A percentile compares a stretch with the other conserved stretches of the same genome.
Conservation (phyloP, 2,329 filamentous ascomycete genomes). For the Pseudogymnoascus sp. region DNA sequence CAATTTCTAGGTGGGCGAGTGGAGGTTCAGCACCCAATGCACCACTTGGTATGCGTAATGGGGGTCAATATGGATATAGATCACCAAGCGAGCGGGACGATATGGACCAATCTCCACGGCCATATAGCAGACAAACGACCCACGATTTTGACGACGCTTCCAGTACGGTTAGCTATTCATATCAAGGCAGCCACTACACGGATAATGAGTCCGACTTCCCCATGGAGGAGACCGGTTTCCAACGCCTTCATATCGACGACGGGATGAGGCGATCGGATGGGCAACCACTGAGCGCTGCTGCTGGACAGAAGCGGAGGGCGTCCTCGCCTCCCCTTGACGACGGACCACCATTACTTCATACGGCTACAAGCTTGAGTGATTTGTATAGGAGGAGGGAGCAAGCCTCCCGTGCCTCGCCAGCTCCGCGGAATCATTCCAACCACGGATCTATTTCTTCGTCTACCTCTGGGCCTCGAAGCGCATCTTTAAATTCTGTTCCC, state of each 20-base stretch:
- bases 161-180: slow-evolving; percentile 43
- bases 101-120: slow-evolving; percentile 25
- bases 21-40: slow-evolving; percentile 25
- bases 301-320: slow-evolving; percentile 57
- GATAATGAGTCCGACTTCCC: slow-evolving; percentile 37
- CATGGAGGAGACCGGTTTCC: slow-evolving; percentile 47
- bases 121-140: slow-evolving; percentile 27
- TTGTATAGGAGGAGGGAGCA: slow-evolving; percentile 31
- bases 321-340: slow-evolving; percentile 55
- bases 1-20: slow-evolving; percentile 27
- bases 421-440: slow-evolving; percentile 46
- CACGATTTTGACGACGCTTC: slow-evolving; percentile 41
- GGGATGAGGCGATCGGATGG: slow-evolving; percentile 28
- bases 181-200: slow-evolving; percentile 49
- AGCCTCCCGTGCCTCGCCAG: slow-evolving; percentile 46
- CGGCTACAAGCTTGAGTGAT: slow-evolving; percentile 28
- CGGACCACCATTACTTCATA: slow-evolving; percentile 25
- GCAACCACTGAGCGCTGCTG: slow-evolving; percentile 29
- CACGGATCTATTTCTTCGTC: slow-evolving; percentile 59
- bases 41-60: slow-evolving; percentile 21
- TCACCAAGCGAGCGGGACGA: slow-evolving; percentile 27
- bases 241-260: slow-evolving; percentile 46
- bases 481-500: slow-evolving; percentile 55
- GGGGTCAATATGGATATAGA: slow-evolving; percentile 24
- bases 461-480: slow-evolving; percentile 53